These are phyloP conservation scores for Leishmania tarentolae DNA, from an alignment of 208 protist species.

Conservation along the genomic window DNA sequence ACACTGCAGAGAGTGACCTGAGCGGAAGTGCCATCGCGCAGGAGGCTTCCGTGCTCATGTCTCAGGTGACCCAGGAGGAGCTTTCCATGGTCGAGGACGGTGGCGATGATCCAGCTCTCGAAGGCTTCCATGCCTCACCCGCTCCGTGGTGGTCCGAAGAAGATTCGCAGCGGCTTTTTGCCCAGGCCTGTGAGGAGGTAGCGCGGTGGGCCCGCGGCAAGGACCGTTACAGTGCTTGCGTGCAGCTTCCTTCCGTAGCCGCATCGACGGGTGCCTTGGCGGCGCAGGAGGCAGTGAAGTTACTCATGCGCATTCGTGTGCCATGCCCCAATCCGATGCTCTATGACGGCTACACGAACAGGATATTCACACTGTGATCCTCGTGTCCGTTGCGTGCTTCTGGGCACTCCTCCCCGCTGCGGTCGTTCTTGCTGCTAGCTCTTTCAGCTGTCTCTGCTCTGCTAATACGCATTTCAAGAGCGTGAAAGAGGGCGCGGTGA, in stretches of 20 bases:
- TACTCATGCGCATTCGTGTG: constrained; percentile 92
- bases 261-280: constrained; percentile 93
- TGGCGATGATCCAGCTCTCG: neutral
- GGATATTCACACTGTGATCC: constrained; percentile 17
- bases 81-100: neutral
- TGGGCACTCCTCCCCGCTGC: constrained; percentile 1
- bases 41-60: constrained; percentile 10
- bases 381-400: neutral
- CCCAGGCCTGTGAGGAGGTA: constrained; percentile 59
- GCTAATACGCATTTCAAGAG: neutral
- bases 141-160: constrained; percentile 1
- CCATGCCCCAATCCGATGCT: constrained; percentile 91
- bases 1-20: neutral
- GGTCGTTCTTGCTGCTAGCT: neutral
- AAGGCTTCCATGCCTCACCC: neutral
- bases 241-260: constrained; percentile 91
- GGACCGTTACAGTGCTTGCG: constrained; percentile 31
- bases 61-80: neutral
- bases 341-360: constrained; percentile 89
- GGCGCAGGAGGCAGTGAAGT: constrained; percentile 96
- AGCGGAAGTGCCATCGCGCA: neutral
- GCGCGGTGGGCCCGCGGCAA: constrained; percentile 36
- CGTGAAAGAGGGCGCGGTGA: neutral
- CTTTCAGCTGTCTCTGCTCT: neutral
- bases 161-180: constrained; percentile 1